phyloP scores from a whole-genome alignment of 2,329 filamentous ascomycete species.

The Penicillium thymicola region DNA sequence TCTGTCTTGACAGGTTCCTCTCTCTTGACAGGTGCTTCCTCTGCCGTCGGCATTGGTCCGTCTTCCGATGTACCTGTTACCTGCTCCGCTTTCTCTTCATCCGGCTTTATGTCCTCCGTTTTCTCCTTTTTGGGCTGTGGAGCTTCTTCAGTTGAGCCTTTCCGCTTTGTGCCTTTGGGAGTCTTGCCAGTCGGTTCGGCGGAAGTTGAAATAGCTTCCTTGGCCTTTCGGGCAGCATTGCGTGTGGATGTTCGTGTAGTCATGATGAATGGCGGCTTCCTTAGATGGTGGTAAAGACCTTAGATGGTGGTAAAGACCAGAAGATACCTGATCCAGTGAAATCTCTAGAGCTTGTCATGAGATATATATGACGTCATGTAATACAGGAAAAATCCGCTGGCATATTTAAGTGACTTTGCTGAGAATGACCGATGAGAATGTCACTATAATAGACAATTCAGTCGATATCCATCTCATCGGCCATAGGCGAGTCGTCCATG shows the following conservation, averaged over 20 bases:
- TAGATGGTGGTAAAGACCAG: neutral
- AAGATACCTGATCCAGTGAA: no score
- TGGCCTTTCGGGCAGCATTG: slow-evolving; percentile 44
- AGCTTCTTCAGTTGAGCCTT: slow-evolving; percentile 28
- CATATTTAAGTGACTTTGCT: neutral
- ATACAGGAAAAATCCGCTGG: neutral
- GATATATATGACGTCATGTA: slow-evolving; percentile 36
- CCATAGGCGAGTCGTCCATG: slow-evolving; percentile 9
- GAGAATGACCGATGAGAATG: neutral
- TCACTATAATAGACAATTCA: slow-evolving; percentile 11
- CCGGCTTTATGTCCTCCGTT: slow-evolving; percentile 26
- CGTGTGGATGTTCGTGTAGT: slow-evolving; percentile 41
- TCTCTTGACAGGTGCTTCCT: neutral
- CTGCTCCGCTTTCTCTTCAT: slow-evolving; percentile 11
- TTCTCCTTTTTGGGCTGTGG: slow-evolving; percentile 40
- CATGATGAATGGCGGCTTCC: slow-evolving; percentile 19
- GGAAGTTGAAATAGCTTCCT: slow-evolving; percentile 38
- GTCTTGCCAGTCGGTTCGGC: slow-evolving; percentile 29
- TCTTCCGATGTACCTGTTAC: slow-evolving; percentile 9
- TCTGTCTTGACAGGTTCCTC: slow-evolving; percentile 8
- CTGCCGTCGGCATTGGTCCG: slow-evolving; percentile 5
- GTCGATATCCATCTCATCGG: slow-evolving; percentile 38
- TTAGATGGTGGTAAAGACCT: neutral
- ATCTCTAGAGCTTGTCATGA: slow-evolving; percentile 10
- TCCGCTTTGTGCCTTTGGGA: slow-evolving; percentile 40